Conservation (phyloP, 1,284 basidiomycete species). For the Cystobasidium slooffiae region DNA sequence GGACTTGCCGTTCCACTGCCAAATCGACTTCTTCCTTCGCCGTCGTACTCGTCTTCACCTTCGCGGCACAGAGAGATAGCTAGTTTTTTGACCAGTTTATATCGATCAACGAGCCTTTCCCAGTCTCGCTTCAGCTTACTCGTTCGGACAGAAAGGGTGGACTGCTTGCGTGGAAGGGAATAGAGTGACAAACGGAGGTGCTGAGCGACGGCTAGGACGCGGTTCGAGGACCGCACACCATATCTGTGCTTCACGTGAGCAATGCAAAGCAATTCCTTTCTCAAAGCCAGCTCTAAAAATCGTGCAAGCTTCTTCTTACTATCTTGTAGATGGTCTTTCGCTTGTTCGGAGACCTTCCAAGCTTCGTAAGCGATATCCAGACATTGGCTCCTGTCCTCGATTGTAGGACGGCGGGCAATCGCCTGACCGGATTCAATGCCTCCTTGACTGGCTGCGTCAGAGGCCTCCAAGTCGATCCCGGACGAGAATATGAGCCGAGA, state of each 20-base stretch:
- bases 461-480: no score
- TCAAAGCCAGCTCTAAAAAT: not conserved
- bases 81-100: not conserved
- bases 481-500: no score
- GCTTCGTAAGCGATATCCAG: not conserved
- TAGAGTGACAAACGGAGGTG: not conserved
- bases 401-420: no score
- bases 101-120: not conserved
- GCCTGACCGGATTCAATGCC: no score
- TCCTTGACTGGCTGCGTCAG: no score
- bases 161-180: not conserved
- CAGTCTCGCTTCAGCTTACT: not conserved
- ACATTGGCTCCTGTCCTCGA: no score
- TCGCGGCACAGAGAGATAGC: not conserved
- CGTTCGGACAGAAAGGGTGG: not conserved
- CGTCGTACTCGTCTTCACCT: not conserved
- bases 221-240: not conserved
- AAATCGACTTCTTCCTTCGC: no score
- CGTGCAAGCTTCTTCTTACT: not conserved
- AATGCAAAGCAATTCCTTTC: conserved; percentile 7
- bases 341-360: not conserved
- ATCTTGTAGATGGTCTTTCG: not conserved
- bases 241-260: conserved; percentile 1
- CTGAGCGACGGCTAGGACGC: not conserved
- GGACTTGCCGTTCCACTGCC: no score